A percentile compares a stretch with the other conserved stretches of the same genome.
Evolutionary conservation across 1,284 basidiomycete genomes (phyloP).

Genomic region (Trametes pubescens): DNA sequence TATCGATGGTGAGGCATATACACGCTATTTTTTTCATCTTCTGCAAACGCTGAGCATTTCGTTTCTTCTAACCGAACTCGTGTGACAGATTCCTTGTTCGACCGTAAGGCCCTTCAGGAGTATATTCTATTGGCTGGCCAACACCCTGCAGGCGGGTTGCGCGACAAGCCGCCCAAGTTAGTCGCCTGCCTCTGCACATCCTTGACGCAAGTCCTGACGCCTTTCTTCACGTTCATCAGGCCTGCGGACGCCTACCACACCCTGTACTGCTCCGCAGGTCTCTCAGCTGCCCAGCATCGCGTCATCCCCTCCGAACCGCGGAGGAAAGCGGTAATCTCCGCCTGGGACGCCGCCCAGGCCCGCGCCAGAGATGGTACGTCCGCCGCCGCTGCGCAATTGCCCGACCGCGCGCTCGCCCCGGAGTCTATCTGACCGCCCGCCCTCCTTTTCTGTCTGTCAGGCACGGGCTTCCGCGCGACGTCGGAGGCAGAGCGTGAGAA

Average conservation of each 20-base stretch:
- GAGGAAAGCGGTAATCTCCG: conserved; percentile 50
- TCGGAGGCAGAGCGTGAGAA: conserved; percentile 29
- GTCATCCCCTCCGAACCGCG: conserved; percentile 60
- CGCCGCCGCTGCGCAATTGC: neutral
- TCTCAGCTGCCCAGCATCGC: conserved; percentile 88
- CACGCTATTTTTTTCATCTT: conserved; percentile 4
- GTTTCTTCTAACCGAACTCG: too few relatives aligned
- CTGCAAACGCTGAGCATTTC: neutral
- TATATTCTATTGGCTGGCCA: conserved; percentile 92
- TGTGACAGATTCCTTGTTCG: conserved; percentile 57
- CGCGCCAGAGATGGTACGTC: conserved; percentile 42
- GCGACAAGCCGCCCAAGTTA: conserved; percentile 96
- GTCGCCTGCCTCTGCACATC: conserved; percentile 4
- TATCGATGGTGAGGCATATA: conserved; percentile 59
- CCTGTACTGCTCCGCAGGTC: conserved; percentile 87
- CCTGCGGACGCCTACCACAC: conserved; percentile 91
- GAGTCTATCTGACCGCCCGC: conserved; percentile 19
- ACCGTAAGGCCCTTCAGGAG: conserved; percentile 82
- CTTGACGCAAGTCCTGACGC: neutral
- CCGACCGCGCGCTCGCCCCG: conserved; percentile 9
- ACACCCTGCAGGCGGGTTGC: conserved; percentile 82
- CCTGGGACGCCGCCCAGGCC: conserved; percentile 50
- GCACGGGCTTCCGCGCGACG: conserved; percentile 20
- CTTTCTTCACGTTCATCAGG: conserved; percentile 47
- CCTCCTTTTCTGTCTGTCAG: conserved; percentile 4